These are phyloP conservation scores for Geum urbanum DNA, from an alignment of 306 rosid species.

Conservation along the genomic window DNA sequence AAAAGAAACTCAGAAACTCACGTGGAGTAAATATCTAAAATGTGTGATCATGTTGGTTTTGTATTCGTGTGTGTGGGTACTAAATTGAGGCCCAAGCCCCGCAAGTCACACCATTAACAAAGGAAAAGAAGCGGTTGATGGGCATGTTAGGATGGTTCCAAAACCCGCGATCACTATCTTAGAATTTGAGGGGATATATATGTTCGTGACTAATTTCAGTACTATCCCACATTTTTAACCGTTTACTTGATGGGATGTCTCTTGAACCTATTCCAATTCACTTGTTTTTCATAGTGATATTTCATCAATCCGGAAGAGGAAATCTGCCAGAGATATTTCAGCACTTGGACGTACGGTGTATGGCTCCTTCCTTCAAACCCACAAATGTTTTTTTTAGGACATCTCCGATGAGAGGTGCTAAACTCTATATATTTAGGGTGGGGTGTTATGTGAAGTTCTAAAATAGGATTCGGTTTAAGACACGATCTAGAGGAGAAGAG, in stretches of 20 bases:
- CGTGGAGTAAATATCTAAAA: constrained; percentile 28
- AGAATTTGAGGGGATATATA: background rate
- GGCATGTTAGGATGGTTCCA: constrained; percentile 47
- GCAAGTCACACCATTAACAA: background rate
- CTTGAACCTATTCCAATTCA: background rate
- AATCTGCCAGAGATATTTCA: no score
- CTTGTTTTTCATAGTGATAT: background rate
- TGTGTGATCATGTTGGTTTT: no score
- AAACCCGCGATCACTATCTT: constrained; percentile 28
- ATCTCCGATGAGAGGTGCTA: no score
- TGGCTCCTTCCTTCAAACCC: no score
- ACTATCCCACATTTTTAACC: constrained; percentile 9
- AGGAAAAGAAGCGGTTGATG: background rate
- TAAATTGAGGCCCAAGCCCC: background rate
- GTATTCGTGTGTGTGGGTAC: background rate
- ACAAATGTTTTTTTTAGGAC: no score
- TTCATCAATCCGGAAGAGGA: no score
- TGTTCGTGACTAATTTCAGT: background rate
- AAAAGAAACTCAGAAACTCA: constrained; percentile 41
- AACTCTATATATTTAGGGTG: no score
- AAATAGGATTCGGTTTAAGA: no score
- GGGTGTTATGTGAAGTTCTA: no score
- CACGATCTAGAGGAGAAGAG: no score
- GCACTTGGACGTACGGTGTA: no score
- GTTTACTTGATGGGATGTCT: background rate